Base-by-base conservation (phyloP, 129 eudicot species). In the Silybum marianum region DNA sequence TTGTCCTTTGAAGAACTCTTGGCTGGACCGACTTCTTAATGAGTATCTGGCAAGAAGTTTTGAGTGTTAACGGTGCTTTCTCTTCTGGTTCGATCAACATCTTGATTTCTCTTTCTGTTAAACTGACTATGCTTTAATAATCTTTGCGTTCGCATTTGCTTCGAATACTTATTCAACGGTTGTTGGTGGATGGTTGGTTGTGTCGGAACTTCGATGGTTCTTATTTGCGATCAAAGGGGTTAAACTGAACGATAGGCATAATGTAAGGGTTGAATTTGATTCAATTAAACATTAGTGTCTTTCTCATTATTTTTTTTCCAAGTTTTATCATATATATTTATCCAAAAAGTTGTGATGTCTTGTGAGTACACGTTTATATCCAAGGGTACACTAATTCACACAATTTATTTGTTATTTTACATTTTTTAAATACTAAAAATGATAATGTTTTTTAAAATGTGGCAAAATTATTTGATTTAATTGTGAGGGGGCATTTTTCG, bases 321-420 rank as follows among this genome's bases (percentile, higher is more conserved):
- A 9, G 23, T 44, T 40, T 42, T 22, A 9, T 40, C 72, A 40
- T 3, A 71, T n/a, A 78, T 40, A 26, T 25, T n/a, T 36, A 70
- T 48, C 76, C 71, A 70, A 79, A 79, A 58, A 13, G 38, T 23
- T 80, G 78, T 80, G 77, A 54, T 71, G 78, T 21, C 14, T 21
- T 80, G n/a, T 71, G 60, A 14, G 40, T 80, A 36, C 78, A 80
- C 78, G 83, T 80, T 69, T 70, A 10, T 48, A 48, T 25, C 9
- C 25, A 70, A 71, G 36, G 24, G 19, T 22, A 51, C 77, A 71
- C 71, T 23, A 16, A 7, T 12, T 60, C 44, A 22, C 7, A 39
- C 1, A 22, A 66, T 38, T 70, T 63, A 9, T 63, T 63, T 19
- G 68, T 63, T 22, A 21, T 63, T 63, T 63, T 63, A 22, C 22